Evolutionary conservation across 768 basidiomycete species (phyloP).

Genomic region (Phylloporus sp.): DNA sequence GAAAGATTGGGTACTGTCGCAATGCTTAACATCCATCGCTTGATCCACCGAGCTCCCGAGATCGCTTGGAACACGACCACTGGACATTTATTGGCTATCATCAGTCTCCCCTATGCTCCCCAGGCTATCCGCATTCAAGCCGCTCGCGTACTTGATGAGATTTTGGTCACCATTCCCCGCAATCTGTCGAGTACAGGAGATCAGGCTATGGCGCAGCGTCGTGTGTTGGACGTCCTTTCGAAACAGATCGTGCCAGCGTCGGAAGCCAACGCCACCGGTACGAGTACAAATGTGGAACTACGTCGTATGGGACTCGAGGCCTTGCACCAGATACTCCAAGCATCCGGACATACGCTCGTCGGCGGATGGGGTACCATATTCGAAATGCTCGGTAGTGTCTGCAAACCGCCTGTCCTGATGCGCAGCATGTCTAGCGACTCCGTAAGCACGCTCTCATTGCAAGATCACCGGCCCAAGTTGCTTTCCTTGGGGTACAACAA

Average conservation of each 20-base stretch:
- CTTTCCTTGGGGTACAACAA: conserved; percentile 53
- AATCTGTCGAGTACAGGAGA: conserved; percentile 60
- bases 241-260: conserved; percentile 61
- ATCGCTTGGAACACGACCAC: conserved; percentile 85
- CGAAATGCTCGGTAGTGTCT: conserved; percentile 87
- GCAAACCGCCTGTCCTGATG: conserved; percentile 47
- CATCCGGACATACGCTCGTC: conserved; percentile 86
- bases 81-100: conserved; percentile 72
- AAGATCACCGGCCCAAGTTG: conserved; percentile 37
- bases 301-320: conserved; percentile 87
- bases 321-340: conserved; percentile 85
- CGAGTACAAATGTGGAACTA: conserved; percentile 62
- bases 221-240: conserved; percentile 81
- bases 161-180: conserved; percentile 72
- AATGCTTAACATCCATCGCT: conserved; percentile 78
- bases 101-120: conserved; percentile 67
- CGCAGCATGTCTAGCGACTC: conserved; percentile 41
- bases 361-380: conserved; percentile 95
- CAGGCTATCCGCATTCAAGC: conserved; percentile 83
- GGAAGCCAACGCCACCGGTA: conserved; percentile 41
- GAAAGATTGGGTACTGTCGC: conserved; percentile 78
- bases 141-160: conserved; percentile 80
- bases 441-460: conserved; percentile 39
- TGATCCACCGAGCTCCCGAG: conserved; percentile 78
- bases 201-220: conserved; percentile 70